A percentile compares a stretch with the other conserved stretches of the same genome.
phyloP scores from a whole-genome alignment of 305 asterid genomes.

The Caryopteris hybrid region DNA sequence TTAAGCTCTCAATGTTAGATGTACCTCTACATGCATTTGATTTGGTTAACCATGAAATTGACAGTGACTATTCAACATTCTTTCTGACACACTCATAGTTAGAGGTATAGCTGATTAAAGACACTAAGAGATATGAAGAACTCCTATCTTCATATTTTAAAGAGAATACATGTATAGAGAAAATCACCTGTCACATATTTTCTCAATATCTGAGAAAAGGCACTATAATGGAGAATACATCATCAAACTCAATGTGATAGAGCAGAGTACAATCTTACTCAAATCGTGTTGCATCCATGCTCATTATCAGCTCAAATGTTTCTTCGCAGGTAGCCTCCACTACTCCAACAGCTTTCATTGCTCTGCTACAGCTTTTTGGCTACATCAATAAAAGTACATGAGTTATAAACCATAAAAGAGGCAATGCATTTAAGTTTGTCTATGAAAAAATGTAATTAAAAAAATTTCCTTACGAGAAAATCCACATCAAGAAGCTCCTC shows the following conservation, averaged over 20 bases:
- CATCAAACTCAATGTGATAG: slow-evolving; percentile 1
- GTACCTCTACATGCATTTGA: background rate
- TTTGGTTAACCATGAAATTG: background rate
- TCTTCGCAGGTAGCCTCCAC: slow-evolving; percentile 97
- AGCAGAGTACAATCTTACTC: slow-evolving; percentile 54
- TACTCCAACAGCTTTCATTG: slow-evolving; percentile 98
- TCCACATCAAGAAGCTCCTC: slow-evolving; percentile 95
- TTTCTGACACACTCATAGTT: background rate
- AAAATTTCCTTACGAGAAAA: slow-evolving; percentile 62
- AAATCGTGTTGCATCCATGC: slow-evolving; percentile 92
- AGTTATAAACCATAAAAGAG: slow-evolving; percentile 9
- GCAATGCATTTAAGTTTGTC: slow-evolving; percentile 5
- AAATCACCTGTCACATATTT: background rate
- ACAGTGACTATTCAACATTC: background rate
- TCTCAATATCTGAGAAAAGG: slow-evolving; percentile 2
- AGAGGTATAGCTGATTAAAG: too few relatives aligned
- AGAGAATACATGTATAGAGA: background rate
- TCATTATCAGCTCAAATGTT: slow-evolving; percentile 89
- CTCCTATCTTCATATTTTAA: background rate
- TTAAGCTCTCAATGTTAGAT: background rate
- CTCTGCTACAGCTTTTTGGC: slow-evolving; percentile 99
- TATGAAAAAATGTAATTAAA: background rate
- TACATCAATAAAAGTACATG: slow-evolving; percentile 32
- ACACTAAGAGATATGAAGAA: background rate
- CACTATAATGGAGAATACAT: background rate